Base-by-base conservation (phyloP, 345 rosid species). In the Rubroshorea leprosula region DNA sequence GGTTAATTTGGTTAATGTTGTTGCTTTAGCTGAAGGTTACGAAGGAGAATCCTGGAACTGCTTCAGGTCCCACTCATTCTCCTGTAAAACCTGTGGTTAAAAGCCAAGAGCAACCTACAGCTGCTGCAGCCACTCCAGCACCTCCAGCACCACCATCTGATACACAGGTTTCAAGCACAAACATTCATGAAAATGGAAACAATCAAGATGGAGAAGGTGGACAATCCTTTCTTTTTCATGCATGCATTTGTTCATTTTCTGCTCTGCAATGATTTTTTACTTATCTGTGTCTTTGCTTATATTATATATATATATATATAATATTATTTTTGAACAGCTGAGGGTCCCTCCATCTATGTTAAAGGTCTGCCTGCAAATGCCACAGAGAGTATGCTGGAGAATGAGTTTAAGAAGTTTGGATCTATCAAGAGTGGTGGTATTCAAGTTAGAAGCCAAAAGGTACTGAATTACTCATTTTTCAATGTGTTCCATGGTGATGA, bases 361-460 rank as follows among this genome's bases (percentile, higher is more conserved):
- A 92, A 74, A 76, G 91, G 87, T 58, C 84, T 92, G 39, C 97
- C 97, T 27, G 21, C 62, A 53, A 82, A 68, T 71, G 89, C 87
- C 15, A 80, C 80, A 17, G 65, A 66, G 75, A 57, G 68, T 44
- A 69, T 81, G 73, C 67, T 92, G 65, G 94, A 89, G 74, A 63
- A 68, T 39, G 96, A 81, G 64, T 92, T 89, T 64, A 92, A 71
- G 75, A 80, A 75, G 72, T 92, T 92, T 80, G 98, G 98, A 65
- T 62, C 77, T 31, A 86, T 92, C 24, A 76, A 68, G 70, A 47
- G 61, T 73, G 83, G 70, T 52, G 98, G 98, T 43, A 75, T 93
- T 70, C 97, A 93, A 87, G 84, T 93, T 54, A 79, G 82, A 75
- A 61, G 66, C 61, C 96, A 89, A 61, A 84, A 79, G 91, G 99